These are phyloP conservation scores for Diaporthe citriasiana DNA, from an alignment of 2,329 filamentous ascomycete genomes.

Conservation along the genomic window DNA sequence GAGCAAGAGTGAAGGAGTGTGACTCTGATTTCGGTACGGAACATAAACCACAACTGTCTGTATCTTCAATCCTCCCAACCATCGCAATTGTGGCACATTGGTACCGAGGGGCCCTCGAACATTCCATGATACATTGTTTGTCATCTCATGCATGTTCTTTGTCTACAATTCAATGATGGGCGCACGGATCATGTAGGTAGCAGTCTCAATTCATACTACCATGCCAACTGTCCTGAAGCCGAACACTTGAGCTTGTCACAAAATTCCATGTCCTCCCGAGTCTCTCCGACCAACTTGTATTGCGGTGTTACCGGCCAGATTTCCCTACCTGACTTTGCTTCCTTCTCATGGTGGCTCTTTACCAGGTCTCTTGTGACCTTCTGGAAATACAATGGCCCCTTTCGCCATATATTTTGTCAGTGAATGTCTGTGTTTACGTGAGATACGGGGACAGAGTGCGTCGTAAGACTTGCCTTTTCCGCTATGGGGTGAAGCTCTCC, in stretches of 20 bases:
- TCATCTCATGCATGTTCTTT: no score
- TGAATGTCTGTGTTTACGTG: not conserved
- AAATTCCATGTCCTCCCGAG: not conserved
- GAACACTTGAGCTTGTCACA: slow-evolving; percentile 48
- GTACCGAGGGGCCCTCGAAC: not conserved
- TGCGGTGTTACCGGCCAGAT: slow-evolving; percentile 5
- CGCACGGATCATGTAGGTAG: not conserved
- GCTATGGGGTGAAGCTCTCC: slow-evolving; percentile 65
- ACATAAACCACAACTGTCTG: not conserved
- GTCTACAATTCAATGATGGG: not conserved
- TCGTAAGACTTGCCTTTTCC: slow-evolving; percentile 54
- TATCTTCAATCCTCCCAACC: not conserved
- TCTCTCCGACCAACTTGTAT: not conserved
- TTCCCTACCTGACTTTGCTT: not conserved
- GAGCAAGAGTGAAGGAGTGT: not conserved
- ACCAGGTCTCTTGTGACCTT: slow-evolving; percentile 1
- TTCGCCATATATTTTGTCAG: not conserved
- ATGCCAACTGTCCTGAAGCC: not conserved
- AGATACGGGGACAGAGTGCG: no score
- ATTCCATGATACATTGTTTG: not conserved
- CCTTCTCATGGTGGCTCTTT: not conserved
- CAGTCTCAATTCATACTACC: not conserved
- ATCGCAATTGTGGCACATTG: no score
- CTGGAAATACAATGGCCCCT: slow-evolving; percentile 11
- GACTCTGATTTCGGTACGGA: no score